These are phyloP conservation scores for Farysia itapuensis DNA, from an alignment of 1,284 basidiomycete species.

Conservation along the genomic window DNA sequence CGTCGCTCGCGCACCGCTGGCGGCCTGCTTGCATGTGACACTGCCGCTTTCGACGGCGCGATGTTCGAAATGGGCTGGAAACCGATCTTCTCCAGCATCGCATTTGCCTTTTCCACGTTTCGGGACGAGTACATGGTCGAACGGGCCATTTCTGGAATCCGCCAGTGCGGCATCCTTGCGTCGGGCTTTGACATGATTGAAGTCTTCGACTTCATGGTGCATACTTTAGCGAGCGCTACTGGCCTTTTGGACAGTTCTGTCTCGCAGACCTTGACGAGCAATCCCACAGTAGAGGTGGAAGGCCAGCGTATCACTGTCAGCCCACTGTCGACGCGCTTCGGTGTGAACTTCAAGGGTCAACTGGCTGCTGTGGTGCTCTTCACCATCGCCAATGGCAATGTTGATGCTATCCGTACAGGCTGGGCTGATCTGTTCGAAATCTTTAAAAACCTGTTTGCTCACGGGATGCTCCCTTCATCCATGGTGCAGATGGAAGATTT, in stretches of 20 bases:
- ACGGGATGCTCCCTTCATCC: conserved; percentile 75
- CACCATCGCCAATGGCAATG: conserved; percentile 95
- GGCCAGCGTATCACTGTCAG: conserved; percentile 85
- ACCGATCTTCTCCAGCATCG: conserved; percentile 73
- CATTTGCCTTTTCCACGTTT: conserved; percentile 78
- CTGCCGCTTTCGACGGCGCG: conserved; percentile 77
- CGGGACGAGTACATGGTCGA: conserved; percentile 97
- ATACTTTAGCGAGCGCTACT: conserved; percentile 67
- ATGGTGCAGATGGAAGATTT: conserved; percentile 98
- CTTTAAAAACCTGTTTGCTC: conserved; percentile 92
- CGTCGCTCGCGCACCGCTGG: conserved; percentile 78
- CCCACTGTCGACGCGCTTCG: conserved; percentile 87
- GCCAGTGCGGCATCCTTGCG: conserved; percentile 92
- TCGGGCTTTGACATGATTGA: conserved; percentile 85
- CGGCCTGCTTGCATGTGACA: conserved; percentile 77
- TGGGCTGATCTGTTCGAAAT: conserved; percentile 94
- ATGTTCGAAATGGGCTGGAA: conserved; percentile 94
- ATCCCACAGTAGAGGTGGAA: conserved; percentile 90
- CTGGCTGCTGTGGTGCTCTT: conserved; percentile 95
- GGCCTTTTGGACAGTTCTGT: conserved; percentile 42
- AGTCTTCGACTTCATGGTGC: conserved; percentile 93
- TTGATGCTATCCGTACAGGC: conserved; percentile 87
- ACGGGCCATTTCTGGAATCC: conserved; percentile 87
- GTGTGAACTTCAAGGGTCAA: conserved; percentile 92
- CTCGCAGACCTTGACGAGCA: conserved; percentile 66